These are phyloP conservation scores for Xylaria sp. DNA, from an alignment of 2,329 filamentous ascomycete species.

Conservation along the genomic window DNA sequence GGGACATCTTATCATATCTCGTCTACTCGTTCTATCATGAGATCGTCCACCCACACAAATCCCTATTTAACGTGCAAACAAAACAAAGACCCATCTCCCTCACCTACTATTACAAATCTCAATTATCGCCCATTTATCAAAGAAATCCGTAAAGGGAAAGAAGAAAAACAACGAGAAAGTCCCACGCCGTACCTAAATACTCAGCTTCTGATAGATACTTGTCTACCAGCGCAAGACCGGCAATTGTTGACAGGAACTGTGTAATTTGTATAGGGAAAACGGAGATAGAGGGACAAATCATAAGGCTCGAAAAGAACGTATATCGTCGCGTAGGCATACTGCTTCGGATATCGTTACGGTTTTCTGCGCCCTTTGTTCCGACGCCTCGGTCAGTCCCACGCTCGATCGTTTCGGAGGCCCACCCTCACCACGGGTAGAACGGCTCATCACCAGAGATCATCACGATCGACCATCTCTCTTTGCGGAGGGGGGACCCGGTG, in stretches of 20 bases:
- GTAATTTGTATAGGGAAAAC: too few species aligned
- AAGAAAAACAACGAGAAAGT: not conserved
- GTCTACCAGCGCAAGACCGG: too few species aligned
- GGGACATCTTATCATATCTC: not conserved
- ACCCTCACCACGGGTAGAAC: not conserved
- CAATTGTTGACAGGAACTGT: not conserved
- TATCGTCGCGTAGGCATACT: not conserved
- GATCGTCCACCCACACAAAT: not conserved
- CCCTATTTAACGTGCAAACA: not conserved
- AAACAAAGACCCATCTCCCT: not conserved
- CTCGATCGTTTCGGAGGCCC: not conserved
- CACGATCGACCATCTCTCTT: slow-evolving; percentile 47
- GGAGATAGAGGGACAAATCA: not conserved
- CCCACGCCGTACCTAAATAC: not conserved
- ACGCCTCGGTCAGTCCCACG: not conserved
- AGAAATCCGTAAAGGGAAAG: not conserved
- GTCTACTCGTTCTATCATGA: not conserved
- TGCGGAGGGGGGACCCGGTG: slow-evolving; percentile 32
- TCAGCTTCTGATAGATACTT: not conserved
- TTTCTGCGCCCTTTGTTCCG: not conserved
- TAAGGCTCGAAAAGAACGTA: not conserved
- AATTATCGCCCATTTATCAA: not conserved
- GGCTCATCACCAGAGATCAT: slow-evolving; percentile 47
- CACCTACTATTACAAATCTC: not conserved
- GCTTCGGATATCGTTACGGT: not conserved